Conservation (phyloP, 2,329 filamentous ascomycete species). For the Fusarium odoratissimum region DNA sequence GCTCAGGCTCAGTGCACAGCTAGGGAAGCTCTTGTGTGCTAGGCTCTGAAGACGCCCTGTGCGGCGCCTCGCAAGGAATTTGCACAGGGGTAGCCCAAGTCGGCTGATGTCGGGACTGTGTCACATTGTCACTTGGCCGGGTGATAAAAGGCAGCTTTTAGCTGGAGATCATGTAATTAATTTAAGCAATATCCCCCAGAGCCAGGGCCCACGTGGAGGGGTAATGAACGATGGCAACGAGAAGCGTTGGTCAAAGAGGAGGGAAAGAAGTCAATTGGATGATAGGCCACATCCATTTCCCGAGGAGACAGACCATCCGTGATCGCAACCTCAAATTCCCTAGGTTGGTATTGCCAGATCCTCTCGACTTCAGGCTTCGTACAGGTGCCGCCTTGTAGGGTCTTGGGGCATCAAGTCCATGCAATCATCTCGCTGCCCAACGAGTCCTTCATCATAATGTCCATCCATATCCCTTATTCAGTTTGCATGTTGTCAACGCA, state of each 20-base stretch:
- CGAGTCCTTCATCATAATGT: not conserved
- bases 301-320: slow-evolving; percentile 8
- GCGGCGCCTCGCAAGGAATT: slow-evolving; percentile 17
- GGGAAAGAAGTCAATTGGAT: not conserved
- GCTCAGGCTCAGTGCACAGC: not conserved
- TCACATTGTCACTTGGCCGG: slow-evolving; percentile 24
- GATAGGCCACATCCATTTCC: not conserved
- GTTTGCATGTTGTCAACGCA: slow-evolving; percentile 32
- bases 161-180: slow-evolving; percentile 26
- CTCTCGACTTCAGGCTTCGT: not conserved
- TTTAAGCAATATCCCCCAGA: slow-evolving; percentile 11
- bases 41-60: slow-evolving; percentile 1
- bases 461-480: slow-evolving; percentile 8
- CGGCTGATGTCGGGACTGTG: slow-evolving; percentile 49
- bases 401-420: not conserved
- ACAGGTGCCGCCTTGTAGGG: not conserved
- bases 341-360: not conserved
- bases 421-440: slow-evolving; percentile 8
- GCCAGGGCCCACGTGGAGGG: slow-evolving; percentile 39
- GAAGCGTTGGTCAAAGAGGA: not conserved
- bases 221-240: slow-evolving; percentile 10
- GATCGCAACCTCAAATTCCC: not conserved
- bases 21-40: slow-evolving; percentile 8
- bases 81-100: slow-evolving; percentile 28
- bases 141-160: slow-evolving; percentile 7